phyloP scores from a whole-genome alignment of 1,284 basidiomycete genomes.

The Malassezia equina region DNA sequence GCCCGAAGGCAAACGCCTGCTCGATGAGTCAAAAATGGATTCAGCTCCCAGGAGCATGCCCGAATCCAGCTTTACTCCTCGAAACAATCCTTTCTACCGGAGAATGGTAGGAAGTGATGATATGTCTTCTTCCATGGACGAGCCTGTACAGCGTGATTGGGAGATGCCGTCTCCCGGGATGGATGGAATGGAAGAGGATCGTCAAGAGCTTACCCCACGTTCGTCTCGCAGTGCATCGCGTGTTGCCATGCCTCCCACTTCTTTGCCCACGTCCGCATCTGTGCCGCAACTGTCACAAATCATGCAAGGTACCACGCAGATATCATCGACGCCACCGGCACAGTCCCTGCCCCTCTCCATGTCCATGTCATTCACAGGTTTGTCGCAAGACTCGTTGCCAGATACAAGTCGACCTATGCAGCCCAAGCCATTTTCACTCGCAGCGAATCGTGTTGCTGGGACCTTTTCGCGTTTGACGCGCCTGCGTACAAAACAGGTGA shows the following conservation, averaged over 20 bases:
- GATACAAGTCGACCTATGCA: not conserved
- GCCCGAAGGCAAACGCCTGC: not conserved
- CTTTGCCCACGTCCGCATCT: not conserved
- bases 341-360: not conserved
- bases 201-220: not conserved
- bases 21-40: not conserved
- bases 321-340: not conserved
- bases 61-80: not conserved
- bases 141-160: not conserved
- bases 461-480: constrained; percentile 14
- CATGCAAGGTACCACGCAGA: not conserved
- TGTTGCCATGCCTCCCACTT: not conserved
- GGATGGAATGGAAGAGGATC: not conserved
- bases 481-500: constrained; percentile 1
- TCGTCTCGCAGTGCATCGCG: not conserved
- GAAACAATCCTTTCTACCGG: not conserved
- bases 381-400: not conserved
- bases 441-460: constrained; percentile 14
- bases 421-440: constrained; percentile 6
- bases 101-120: not conserved
- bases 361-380: not conserved
- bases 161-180: not conserved
- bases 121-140: not conserved
- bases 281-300: not conserved
- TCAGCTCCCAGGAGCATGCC: not conserved